Evolutionary conservation across 129 eudicot species (phyloP), one percentile per base, ranked within the genome.

Genomic region (Glebionis coronaria): DNA sequence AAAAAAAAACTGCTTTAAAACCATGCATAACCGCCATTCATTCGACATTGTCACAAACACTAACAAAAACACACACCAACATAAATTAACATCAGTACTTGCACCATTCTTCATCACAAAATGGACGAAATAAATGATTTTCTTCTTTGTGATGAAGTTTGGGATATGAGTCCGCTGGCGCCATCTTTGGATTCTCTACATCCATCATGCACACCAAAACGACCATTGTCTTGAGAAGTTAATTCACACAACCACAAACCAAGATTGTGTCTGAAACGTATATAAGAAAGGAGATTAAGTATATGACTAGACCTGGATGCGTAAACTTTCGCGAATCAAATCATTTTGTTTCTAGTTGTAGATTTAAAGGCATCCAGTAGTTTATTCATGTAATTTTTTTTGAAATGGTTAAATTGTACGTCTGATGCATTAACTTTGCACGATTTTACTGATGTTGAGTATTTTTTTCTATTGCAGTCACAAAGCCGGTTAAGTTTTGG

Each of bases 61-160:
- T 23, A 23, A 23, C 25, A 23, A 23, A 23, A 23, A 23, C n/a
- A 11, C 38, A 31, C 63, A 14, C 70, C 9, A 45, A 28, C 42
- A 65, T 47, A 65, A 19, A 65, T n/a, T 11, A 8, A 59, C 9
- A 16, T 2, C 28, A 54, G 1, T 23, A 13, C 59, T 16, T 54
- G 55, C 13, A 1, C 14, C 14, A 3, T 56, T 12, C 20, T 40
- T 45, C 25, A 45, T 53, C 19, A 12, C 60, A 56, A 54, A 15
- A 12, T 49, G 31, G 35, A 51, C 13, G 61, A 71, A 10, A 1
- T 44, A 15, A 35, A 56, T 15, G 51, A 83, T n/a, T 79, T 53
- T 75, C 81, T 88, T 46, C 75, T 88, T 29, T 88, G 91, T 77
- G 75, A 82, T 63, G 95, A 88, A 44, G 81, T 60, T 19, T 87